These are phyloP conservation scores for Dentiscutata heterogama DNA, from an alignment of 371 early-diverging fungal genomes.

Conservation along the genomic window DNA sequence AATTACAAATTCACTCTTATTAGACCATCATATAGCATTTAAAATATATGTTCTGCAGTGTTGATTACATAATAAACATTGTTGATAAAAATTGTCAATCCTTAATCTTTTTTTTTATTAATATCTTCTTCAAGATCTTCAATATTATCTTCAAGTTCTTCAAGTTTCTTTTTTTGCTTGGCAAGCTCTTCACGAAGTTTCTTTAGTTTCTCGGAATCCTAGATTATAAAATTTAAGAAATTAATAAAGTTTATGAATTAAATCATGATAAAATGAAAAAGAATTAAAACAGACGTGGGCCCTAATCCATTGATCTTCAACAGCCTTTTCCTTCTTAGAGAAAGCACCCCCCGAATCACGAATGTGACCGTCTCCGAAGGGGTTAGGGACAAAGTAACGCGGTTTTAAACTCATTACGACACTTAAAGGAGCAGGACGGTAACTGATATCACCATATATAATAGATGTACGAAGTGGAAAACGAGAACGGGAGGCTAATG, in stretches of 20 bases:
- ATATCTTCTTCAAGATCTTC: not conserved
- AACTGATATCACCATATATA: too few species aligned
- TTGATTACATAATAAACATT: not conserved
- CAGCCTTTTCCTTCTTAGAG: conserved; percentile 35
- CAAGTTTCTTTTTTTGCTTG: conserved; percentile 22
- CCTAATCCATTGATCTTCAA: conserved; percentile 31
- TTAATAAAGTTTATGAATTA: not conserved
- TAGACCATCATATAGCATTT: too few species aligned
- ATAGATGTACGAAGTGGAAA: too few species aligned
- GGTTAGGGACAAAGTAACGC: too few species aligned
- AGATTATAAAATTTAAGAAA: not conserved
- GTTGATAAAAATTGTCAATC: too few species aligned
- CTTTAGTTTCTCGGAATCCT: conserved; percentile 38
- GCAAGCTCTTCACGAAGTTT: conserved; percentile 25
- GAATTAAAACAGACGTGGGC: conserved; percentile 3
- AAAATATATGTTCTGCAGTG: not conserved
- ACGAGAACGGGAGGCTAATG: too few species aligned
- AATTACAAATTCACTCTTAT: not conserved
- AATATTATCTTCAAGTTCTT: conserved; percentile 17
- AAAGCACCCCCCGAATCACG: not conserved
- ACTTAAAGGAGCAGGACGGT: too few species aligned
- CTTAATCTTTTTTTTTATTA: not conserved
- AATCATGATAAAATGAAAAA: not conserved
- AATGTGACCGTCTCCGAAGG: not conserved
- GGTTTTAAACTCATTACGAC: too few species aligned